Evolutionary conservation across 768 basidiomycete species (phyloP), one percentile per base, ranked within the genome.

Genomic region (Tylopilus balloui): DNA sequence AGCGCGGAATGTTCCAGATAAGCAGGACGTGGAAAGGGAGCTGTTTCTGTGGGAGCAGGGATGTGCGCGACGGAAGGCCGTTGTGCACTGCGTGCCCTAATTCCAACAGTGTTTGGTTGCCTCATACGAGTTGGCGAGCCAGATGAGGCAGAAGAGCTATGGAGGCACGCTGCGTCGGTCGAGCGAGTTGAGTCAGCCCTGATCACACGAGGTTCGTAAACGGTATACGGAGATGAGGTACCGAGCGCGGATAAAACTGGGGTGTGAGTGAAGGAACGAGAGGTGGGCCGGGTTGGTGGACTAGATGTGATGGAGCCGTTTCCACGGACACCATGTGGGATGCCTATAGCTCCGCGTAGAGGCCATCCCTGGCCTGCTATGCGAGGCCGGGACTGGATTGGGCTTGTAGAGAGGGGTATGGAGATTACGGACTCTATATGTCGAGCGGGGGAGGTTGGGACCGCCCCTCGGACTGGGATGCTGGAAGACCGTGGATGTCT

Each of bases 1-100:
- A 92, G 69, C 1, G 86, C 78, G 2, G 88, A 88, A 64, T 87
- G 76, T 36, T 88, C 85, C 47, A 92, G 76, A 65, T 92, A 92
- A 1, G 80, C 69, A 1, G 89, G 89, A 17, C 82, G 79, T 40
- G 79, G 71, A 65, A 84, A 91, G 29, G 71, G 61, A 23, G 55
- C 66, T 39, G 60, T 62, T 50, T 65, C 66, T 48, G 51, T 60
- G 60, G 52, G 65, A 53, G 51, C 42, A 51, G 60, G 63, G 54
- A 62, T 55, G 52, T 70, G 71, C 7, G 55, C 42, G 21, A 64
- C 58, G 37, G 66, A 57, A 11, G 69, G 48, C 32, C 60, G 54
- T 36, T 59, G 62, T 11, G 51, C 42, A 28, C 53, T 65, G 27
- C 43, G 61, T 21, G 60, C 50, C 46, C 56, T 59, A 24, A 53